A percentile compares a stretch with the other conserved stretches of the same genome.
phyloP scores from a whole-genome alignment of 306 rosid genomes.

The Sicyos edulis region DNA sequence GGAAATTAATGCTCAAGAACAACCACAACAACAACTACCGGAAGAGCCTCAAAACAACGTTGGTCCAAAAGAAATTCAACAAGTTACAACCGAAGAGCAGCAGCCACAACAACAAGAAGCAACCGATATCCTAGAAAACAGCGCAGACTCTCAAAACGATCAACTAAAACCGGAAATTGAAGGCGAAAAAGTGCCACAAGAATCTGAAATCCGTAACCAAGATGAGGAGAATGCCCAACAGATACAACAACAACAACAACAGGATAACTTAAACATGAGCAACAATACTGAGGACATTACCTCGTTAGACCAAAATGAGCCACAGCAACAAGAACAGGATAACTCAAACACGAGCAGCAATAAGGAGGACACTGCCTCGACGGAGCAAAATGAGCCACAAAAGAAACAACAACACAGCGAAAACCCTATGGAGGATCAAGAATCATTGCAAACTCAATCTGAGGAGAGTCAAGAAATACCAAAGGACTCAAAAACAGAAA shows the following conservation, averaged over 20 bases:
- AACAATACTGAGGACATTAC: too few species aligned
- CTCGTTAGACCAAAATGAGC: too few species aligned
- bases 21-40: conserved; percentile 11
- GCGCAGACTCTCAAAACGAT: conserved; percentile 10
- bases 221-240: conserved; percentile 22
- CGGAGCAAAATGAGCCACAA: neutral
- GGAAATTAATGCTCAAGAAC: conserved; percentile 19
- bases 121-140: neutral
- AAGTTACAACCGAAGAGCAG: neutral
- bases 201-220: neutral
- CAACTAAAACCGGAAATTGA: neutral
- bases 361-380: conserved; percentile 6
- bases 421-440: neutral
- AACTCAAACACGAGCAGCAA: conserved; percentile 19
- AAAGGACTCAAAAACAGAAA: conserved; percentile 23
- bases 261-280: too few species aligned
- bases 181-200: conserved; percentile 24
- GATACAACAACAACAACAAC: conserved; percentile 26
- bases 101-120: neutral
- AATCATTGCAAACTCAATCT: conserved; percentile 7
- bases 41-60: neutral
- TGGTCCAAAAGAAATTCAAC: neutral
- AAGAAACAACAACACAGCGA: conserved; percentile 1
- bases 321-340: conserved; percentile 28
- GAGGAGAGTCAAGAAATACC: conserved; percentile 17